Evolutionary conservation across 2,329 filamentous ascomycete species (phyloP), one percentile per base, ranked within the genome.

Genomic region (Alternaria viburni): DNA sequence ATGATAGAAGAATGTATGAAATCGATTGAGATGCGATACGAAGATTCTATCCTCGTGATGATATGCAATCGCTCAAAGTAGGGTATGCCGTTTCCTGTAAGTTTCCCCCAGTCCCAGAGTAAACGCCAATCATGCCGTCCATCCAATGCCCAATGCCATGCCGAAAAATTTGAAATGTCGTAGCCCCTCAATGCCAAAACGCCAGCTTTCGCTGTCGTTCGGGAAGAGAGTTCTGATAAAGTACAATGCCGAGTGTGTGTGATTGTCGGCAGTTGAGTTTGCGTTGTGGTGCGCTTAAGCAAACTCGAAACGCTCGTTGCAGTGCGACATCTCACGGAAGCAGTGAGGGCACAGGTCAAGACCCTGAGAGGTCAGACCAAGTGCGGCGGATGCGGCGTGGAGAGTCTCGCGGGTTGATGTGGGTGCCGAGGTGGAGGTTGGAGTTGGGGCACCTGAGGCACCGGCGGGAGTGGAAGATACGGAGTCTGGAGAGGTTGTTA

Each of bases 321-420:
- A 74, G 46, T 74, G 71, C 49, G 65, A 67, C 66, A 71, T 67
- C 58, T 74, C 71, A 11, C 71, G 70, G 59, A 69, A 74, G 69
- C 71, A 74, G 55, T 74, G 71, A 47, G 71, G 71, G 62, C 71
- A 74, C 2, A 74, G 70, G 49, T 72, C 67, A 13, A 74, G 61
- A 9, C 71, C 71, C 50, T 74, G 71, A 3, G 60, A 67, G 12
- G 62, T 69, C 57, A 62, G 51, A 6, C 60, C 60, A 21, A 74
- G 55, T 49, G 66, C 67, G 30, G 71, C 68, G 5, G 69, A 59
- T 25, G 69, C 70, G 46, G 63, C 71, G 54, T 71, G 69, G 12
- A 73, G 70, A 21, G 69, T 72, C 46, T 74, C 69, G 54, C 65
- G 66, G 25, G 64, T 71, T 5, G 70, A 64, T 41, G 68, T 64